Percentiles rank a stretch among this genome's conserved stretches.
Conservation (phyloP, 2,329 filamentous ascomycete species). For the Xylaria sp. region DNA sequence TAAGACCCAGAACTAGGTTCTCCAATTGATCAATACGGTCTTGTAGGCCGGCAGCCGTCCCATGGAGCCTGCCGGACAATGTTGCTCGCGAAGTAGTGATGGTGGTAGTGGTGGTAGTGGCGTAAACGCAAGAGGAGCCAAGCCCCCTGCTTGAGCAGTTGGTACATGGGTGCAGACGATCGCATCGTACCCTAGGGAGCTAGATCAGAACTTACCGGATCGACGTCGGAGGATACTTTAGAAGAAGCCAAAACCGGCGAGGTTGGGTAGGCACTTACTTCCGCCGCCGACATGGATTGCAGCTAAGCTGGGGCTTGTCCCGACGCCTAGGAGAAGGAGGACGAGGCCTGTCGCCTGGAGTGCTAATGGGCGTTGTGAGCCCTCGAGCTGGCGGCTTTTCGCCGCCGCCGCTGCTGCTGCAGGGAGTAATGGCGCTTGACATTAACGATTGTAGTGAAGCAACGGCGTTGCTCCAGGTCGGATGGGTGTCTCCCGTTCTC, state of each 20-base stretch:
- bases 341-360: neutral
- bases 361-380: neutral
- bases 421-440: neutral
- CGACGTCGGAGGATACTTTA: neutral
- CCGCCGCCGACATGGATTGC: constrained; percentile 8
- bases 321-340: constrained; percentile 9
- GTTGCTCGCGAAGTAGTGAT: neutral
- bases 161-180: constrained; percentile 11
- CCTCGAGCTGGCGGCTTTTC: neutral
- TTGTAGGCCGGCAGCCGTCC: neutral
- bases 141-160: constrained; percentile 14
- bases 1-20: constrained; percentile 2
- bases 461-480: neutral
- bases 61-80: neutral
- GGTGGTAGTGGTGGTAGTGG: neutral
- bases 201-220: neutral
- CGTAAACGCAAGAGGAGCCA: constrained; percentile 8
- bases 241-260: neutral
- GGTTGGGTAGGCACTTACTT: neutral
- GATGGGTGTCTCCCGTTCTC: neutral
- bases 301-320: constrained; percentile 14
- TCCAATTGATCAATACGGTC: constrained; percentile 15
- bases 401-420: neutral
- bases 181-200: constrained; percentile 11
- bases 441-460: neutral